Evolutionary conservation across 345 rosid genomes (phyloP), one percentile per base, ranked within the genome.

Genomic region (Hibiscus tridactylites): DNA sequence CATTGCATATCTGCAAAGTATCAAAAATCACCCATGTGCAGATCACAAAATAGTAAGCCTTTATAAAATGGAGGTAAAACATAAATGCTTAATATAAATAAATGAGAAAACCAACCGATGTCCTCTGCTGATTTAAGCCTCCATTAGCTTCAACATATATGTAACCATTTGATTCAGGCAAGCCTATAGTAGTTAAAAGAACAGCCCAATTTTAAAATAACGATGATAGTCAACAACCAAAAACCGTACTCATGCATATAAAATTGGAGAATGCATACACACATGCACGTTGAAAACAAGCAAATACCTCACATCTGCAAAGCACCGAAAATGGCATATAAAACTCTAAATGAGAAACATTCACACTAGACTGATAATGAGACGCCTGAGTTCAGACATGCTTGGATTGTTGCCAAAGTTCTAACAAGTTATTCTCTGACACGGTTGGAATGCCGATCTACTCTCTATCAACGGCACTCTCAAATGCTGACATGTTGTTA

Each of bases 101-200:
- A 77, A 67, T 69, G 57, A 82, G 49, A 71, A 83, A 77, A 89
- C 95, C 81, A 80, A 96, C 99, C 95, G 99, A 92, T 67, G 96
- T 87, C 85, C 99, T 90, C 85, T 92, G 98, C 85, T 96, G 99
- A 85, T 96, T 96, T 72, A 92, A 77, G 73, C 99, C 99, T 77
- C 99, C 99, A 74, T 96, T 92, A 53, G 99, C 99, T 79, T 96
- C 98, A 58, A 96, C 91, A 83, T 86, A 92, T 80, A 96, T 84
- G 81, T 83, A 96, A 83, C 99, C 97, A 78, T 92, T 96, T 46
- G 98, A 96, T 73, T 91, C 99, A 21, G 96, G 93, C 72, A 96
- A 82, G n/a, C 80, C 99, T 92, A 81, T 29, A 87, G 75, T 59
- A 19, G 73, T 10, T 59, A 74, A 74, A 8, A 67, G 47, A 69